Percentiles rank a stretch among this genome's conserved stretches.
phyloP scores from a whole-genome alignment of 352 stramenopile species.

The Globisporangium mamillatum region DNA sequence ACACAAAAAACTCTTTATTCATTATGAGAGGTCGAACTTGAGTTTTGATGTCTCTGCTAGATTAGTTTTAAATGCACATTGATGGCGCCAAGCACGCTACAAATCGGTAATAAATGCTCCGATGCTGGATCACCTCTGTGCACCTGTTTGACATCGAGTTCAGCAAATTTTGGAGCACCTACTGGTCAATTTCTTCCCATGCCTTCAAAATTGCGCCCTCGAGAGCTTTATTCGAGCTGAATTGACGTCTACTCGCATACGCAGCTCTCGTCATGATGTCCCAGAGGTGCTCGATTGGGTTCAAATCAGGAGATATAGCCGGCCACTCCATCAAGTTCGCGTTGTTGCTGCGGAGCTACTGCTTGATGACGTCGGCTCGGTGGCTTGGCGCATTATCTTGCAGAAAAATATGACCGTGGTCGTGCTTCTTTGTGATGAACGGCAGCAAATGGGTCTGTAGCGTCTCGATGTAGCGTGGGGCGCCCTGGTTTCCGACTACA shows the following conservation, averaged over 20 bases:
- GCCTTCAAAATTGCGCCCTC: not conserved
- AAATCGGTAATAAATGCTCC: not conserved
- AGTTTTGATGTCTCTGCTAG: too few species aligned
- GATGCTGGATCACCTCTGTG: not conserved
- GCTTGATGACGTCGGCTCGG: too few species aligned
- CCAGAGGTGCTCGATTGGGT: not conserved
- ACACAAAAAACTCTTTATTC: too few species aligned
- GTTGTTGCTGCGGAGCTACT: not conserved
- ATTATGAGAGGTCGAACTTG: too few species aligned
- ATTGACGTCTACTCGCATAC: conserved; percentile 1
- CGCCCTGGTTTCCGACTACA: not conserved
- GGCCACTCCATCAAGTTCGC: not conserved
- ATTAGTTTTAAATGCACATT: too few species aligned
- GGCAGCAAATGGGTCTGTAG: not conserved
- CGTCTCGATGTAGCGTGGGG: not conserved
- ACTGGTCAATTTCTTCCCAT: not conserved
- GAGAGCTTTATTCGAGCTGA: not conserved
- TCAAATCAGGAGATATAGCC: not conserved
- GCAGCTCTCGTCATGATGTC: not conserved
- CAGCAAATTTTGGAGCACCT: conserved; percentile 6
- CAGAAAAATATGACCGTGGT: too few species aligned
- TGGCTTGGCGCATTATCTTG: too few species aligned
- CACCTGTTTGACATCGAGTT: not conserved
- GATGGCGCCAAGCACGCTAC: not conserved
- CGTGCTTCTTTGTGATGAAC: too few species aligned